Evolutionary conservation across 179 eudicot genomes (phyloP).

Genomic region (Carnegiea gigantea): DNA sequence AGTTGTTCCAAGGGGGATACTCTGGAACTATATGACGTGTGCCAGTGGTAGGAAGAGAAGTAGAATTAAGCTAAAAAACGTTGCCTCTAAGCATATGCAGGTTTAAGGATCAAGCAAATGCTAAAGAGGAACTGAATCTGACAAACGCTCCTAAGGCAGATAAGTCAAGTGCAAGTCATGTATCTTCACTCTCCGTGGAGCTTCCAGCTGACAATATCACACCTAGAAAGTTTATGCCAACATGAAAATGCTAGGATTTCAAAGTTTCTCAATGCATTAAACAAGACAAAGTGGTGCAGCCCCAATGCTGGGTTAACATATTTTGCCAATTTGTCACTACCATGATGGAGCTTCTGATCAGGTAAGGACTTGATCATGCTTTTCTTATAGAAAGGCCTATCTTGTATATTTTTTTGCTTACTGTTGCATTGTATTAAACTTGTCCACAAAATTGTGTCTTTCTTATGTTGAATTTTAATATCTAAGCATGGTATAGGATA

Average conservation of each 20-base stretch:
- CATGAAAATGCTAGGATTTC: slow-evolving; percentile 77
- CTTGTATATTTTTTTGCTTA: slow-evolving; percentile 30
- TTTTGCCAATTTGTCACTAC: slow-evolving; percentile 22
- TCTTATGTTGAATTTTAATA: slow-evolving; percentile 28
- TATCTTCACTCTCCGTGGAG: slow-evolving; percentile 36
- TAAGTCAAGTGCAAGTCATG: slow-evolving; percentile 30
- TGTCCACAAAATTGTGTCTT: slow-evolving; percentile 39
- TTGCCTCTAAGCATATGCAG: slow-evolving; percentile 69
- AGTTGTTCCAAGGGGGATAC: slow-evolving; percentile 39
- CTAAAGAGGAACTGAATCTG: slow-evolving; percentile 48
- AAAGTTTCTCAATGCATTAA: slow-evolving; percentile 56
- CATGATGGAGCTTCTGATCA: slow-evolving; percentile 32
- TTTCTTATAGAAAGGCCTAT: slow-evolving; percentile 37
- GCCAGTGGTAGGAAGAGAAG: slow-evolving; percentile 64
- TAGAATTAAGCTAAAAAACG: slow-evolving; percentile 75
- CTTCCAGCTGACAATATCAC: slow-evolving; percentile 31
- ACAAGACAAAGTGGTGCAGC: slow-evolving; percentile 68
- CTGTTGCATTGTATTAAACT: slow-evolving; percentile 39
- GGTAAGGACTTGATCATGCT: slow-evolving; percentile 38
- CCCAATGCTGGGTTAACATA: slow-evolving; percentile 39
- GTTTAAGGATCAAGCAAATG: slow-evolving; percentile 57
- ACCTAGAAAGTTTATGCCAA: slow-evolving; percentile 41
- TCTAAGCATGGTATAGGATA: slow-evolving; percentile 29
- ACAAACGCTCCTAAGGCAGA: slow-evolving; percentile 35
- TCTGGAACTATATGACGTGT: slow-evolving; percentile 41